Percentiles rank a stretch among this genome's conserved stretches.
Evolutionary conservation across 2,329 filamentous ascomycete genomes (phyloP).

Genomic region (Pleoardoris graminearum): DNA sequence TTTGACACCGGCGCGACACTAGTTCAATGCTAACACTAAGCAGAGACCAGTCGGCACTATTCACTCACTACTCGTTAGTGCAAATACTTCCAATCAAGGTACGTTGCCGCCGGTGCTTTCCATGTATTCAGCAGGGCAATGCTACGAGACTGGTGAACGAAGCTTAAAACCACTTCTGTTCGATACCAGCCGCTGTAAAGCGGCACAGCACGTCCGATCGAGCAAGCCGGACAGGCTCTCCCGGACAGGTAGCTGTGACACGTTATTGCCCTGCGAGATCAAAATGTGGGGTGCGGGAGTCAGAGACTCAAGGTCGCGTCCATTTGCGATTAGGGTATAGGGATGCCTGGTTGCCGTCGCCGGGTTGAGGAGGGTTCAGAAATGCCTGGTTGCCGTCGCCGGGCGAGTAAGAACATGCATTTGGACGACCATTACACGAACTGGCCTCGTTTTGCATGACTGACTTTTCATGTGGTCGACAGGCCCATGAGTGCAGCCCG

Average conservation of each 20-base stretch:
- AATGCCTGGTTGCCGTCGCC: background rate
- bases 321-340: no score
- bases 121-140: background rate
- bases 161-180: background rate
- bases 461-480: background rate
- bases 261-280: background rate
- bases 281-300: background rate
- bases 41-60: no score
- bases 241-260: background rate
- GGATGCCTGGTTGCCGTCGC: background rate
- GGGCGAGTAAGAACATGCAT: background rate
- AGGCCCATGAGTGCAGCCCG: background rate
- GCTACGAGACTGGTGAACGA: background rate
- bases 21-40: no score
- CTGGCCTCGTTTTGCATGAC: background rate
- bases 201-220: background rate
- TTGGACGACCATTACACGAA: background rate
- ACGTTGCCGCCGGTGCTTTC: no score
- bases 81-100: no score
- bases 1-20: no score
- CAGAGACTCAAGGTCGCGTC: no score
- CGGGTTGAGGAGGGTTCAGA: background rate
- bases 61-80: no score
- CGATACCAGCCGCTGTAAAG: background rate
- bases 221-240: background rate